Conservation (phyloP, 345 rosid species). For the Moricandia moricandioides region DNA sequence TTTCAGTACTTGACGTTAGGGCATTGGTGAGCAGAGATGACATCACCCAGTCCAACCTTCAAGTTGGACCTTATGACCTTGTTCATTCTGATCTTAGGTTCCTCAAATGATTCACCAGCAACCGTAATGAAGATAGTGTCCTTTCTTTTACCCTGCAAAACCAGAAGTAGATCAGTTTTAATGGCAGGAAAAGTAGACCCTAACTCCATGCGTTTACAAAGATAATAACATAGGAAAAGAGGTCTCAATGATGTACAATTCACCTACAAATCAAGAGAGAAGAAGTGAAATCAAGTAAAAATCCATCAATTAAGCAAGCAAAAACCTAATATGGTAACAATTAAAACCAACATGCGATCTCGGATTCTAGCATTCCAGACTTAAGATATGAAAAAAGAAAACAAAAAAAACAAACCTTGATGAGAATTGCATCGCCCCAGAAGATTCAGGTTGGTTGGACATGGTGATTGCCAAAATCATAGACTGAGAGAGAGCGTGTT, state of each 20-base stretch:
- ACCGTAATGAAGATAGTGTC: slow-evolving; percentile 83
- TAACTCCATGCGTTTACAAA: too few relatives aligned
- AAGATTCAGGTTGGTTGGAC: too few relatives aligned
- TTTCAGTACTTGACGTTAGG: slow-evolving; percentile 90
- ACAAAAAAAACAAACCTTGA: not conserved
- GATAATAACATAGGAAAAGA: too few relatives aligned
- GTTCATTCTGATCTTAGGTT: slow-evolving; percentile 85
- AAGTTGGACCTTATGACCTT: slow-evolving; percentile 81
- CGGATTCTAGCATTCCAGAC: not conserved
- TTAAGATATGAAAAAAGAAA: too few relatives aligned
- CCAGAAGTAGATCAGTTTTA: slow-evolving; percentile 1
- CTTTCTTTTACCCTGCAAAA: slow-evolving; percentile 68
- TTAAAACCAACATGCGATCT: not conserved
- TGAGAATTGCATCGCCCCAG: not conserved
- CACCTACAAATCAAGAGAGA: too few relatives aligned
- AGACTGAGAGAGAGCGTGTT: too few relatives aligned
- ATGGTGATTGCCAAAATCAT: too few relatives aligned
- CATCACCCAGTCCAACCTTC: slow-evolving; percentile 90
- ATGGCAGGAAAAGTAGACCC: not conserved
- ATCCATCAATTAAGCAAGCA: too few relatives aligned
- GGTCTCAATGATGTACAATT: too few relatives aligned
- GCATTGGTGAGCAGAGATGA: slow-evolving; percentile 82
- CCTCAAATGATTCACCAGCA: slow-evolving; percentile 75
- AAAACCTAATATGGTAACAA: not conserved
- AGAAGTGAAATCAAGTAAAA: too few relatives aligned